phyloP scores from a whole-genome alignment of 805 yeast genomes.

The Wickerhamomyces mucosus region DNA sequence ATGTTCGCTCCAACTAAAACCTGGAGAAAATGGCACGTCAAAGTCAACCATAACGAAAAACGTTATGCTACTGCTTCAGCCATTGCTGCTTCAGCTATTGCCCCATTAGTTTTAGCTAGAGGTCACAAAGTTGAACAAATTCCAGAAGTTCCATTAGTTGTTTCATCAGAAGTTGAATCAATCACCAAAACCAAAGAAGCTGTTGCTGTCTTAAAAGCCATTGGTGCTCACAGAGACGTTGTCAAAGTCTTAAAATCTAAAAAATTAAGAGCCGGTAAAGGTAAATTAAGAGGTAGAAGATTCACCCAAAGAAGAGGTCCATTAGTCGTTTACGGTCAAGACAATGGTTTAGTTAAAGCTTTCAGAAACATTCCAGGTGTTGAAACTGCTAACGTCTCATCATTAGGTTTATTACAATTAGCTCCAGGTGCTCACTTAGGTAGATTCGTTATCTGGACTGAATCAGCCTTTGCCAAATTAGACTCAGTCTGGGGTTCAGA shows the following conservation, averaged over 20 bases:
- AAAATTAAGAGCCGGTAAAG: constrained; percentile 99
- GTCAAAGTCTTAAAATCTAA: constrained; percentile 96
- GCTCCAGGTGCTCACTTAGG: constrained; percentile 99
- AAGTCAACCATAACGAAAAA: constrained; percentile 99
- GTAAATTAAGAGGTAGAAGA: constrained; percentile 99
- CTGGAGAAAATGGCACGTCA: constrained; percentile 99
- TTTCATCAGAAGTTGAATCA: constrained; percentile 85
- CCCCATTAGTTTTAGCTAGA: constrained; percentile 97
- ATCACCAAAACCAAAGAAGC: constrained; percentile 97
- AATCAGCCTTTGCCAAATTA: constrained; percentile 92
- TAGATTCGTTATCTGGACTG: constrained; percentile 99
- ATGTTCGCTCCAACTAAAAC: constrained; percentile 99
- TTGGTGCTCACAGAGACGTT: constrained; percentile 98
- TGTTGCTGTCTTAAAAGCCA: constrained; percentile 93
- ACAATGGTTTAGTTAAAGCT: constrained; percentile 96
- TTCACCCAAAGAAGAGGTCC: constrained; percentile 99
- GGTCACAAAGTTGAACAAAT: constrained; percentile 99
- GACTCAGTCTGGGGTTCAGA: constrained; percentile 97
- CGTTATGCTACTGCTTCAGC: constrained; percentile 99
- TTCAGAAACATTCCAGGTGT: constrained; percentile 99
- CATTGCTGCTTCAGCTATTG: constrained; percentile 97
- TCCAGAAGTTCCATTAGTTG: constrained; percentile 97
- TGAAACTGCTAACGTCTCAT: constrained; percentile 86
- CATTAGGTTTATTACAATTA: constrained; percentile 92
- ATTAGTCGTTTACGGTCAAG: constrained; percentile 94